phyloP scores from a whole-genome alignment of 768 basidiomycete species.

The Suillus weaverae region DNA sequence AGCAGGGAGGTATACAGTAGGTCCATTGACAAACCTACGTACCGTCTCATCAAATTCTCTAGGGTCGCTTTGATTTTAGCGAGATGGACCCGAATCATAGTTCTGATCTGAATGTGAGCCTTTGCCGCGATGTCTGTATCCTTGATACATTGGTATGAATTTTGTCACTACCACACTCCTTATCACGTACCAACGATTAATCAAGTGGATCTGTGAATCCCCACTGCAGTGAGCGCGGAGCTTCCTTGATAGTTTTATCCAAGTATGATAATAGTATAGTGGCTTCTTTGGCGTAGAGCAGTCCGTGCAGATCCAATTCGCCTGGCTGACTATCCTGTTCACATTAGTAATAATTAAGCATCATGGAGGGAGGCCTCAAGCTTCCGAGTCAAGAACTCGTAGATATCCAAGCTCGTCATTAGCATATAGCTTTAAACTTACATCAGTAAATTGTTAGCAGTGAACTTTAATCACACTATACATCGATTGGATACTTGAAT shows the following conservation, averaged over 20 bases:
- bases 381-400: neutral
- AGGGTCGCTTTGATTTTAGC: constrained; percentile 90
- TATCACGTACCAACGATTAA: constrained; percentile 64
- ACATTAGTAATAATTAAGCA: no score
- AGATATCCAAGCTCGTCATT: neutral
- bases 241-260: constrained; percentile 68
- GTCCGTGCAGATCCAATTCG: constrained; percentile 78
- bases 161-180: neutral
- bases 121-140: constrained; percentile 50
- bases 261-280: constrained; percentile 52
- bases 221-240: constrained; percentile 50
- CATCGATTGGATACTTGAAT: no score
- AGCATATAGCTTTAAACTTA: no score
- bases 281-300: constrained; percentile 90
- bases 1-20: neutral
- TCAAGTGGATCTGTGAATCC: constrained; percentile 66
- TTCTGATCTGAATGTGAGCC: constrained; percentile 64
- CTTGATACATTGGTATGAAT: neutral
- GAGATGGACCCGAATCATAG: constrained; percentile 41
- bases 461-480: no score
- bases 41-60: constrained; percentile 81
- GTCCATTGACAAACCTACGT: constrained; percentile 16
- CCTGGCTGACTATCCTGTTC: no score
- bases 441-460: no score
- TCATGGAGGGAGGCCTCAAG: no score